These are phyloP conservation scores for Tilletia setariae DNA, from an alignment of 1,284 basidiomycete species.

Conservation along the genomic window DNA sequence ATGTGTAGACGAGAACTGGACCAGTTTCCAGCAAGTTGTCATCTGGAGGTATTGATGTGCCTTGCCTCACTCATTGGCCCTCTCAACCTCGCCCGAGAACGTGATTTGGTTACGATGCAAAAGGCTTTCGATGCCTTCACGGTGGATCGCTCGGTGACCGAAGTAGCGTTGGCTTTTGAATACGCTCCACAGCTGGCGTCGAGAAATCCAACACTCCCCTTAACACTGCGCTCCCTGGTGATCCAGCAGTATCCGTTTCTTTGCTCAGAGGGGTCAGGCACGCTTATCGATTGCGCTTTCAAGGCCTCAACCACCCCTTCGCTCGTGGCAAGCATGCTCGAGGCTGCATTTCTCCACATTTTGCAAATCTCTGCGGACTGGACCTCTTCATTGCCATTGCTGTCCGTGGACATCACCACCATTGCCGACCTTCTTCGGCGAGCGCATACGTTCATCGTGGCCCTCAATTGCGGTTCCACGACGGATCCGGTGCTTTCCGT, in stretches of 20 bases:
- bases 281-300: neutral
- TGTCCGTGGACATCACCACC: too few species aligned
- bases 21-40: neutral
- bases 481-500: neutral
- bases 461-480: neutral
- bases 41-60: neutral
- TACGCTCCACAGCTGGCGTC: neutral
- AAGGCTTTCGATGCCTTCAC: constrained; percentile 1
- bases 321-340: neutral
- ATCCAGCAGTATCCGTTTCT: neutral
- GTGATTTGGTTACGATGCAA: neutral
- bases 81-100: neutral
- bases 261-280: neutral
- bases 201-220: neutral
- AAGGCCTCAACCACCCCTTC: neutral
- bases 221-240: neutral
- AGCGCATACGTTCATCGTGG: neutral
- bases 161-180: neutral
- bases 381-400: too few species aligned
- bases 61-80: neutral
- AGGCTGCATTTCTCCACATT: neutral
- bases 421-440: too few species aligned
- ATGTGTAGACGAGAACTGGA: neutral
- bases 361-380: too few species aligned
- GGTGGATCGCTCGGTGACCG: neutral